Evolutionary conservation across 2,329 filamentous ascomycete species (phyloP).

Genomic region (Neopestalotiopsis sp.): DNA sequence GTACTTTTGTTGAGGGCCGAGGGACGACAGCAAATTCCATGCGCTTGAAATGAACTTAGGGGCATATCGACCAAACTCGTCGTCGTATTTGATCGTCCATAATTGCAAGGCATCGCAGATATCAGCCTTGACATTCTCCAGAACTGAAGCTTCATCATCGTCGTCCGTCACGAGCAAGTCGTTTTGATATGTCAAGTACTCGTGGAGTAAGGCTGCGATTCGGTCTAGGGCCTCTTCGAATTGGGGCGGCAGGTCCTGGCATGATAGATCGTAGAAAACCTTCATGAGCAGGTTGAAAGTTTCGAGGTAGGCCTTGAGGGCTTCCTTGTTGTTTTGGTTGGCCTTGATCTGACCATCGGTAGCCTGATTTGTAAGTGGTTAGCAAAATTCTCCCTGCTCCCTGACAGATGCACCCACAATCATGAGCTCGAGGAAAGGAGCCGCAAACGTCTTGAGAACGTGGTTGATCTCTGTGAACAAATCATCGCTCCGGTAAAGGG

Average conservation of each 20-base stretch:
- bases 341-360: slow-evolving; percentile 76
- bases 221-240: slow-evolving; percentile 87
- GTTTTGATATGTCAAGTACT: slow-evolving; percentile 91
- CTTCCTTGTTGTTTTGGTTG: slow-evolving; percentile 76
- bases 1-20: slow-evolving; percentile 88
- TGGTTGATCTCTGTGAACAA: slow-evolving; percentile 97
- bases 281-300: slow-evolving; percentile 89
- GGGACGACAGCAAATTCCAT: slow-evolving; percentile 88
- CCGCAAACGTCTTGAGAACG: slow-evolving; percentile 84
- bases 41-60: slow-evolving; percentile 86
- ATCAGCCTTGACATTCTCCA: slow-evolving; percentile 89
- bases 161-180: slow-evolving; percentile 82
- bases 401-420: slow-evolving; percentile 55
- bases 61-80: slow-evolving; percentile 84
- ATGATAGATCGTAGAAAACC: slow-evolving; percentile 96
- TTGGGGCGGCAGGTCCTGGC: slow-evolving; percentile 90
- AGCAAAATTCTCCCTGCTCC: background rate
- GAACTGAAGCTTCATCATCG: slow-evolving; percentile 82
- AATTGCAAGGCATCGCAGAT: slow-evolving; percentile 92
- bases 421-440: slow-evolving; percentile 82
- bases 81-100: slow-evolving; percentile 93
- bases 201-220: slow-evolving; percentile 83
- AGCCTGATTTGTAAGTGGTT: slow-evolving; percentile 46
- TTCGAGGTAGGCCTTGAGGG: slow-evolving; percentile 79
- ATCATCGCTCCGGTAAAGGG: slow-evolving; percentile 89